These are phyloP conservation scores for Erigeron philadelphicus DNA, from an alignment of 140 eudicot species.

Conservation along the genomic window DNA sequence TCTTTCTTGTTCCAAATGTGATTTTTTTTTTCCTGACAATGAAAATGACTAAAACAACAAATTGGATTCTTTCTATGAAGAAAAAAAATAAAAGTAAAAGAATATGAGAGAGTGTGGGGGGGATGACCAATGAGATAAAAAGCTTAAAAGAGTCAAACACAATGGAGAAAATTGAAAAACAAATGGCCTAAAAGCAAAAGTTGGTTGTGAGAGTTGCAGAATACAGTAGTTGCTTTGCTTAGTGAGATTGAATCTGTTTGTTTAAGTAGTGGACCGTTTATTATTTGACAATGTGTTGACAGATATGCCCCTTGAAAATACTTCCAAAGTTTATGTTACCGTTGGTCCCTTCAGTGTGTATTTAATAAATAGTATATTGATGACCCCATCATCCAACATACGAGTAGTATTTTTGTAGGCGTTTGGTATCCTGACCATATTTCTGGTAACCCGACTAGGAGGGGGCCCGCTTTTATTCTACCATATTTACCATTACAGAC, in stretches of 20 bases:
- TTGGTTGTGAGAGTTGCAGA: constrained; percentile 35
- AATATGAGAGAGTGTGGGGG: constrained; percentile 5
- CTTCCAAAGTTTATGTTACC: constrained; percentile 87
- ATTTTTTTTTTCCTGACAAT: constrained; percentile 5
- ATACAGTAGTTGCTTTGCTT: constrained; percentile 14
- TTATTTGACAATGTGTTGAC: constrained; percentile 25
- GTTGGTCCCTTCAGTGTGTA: constrained; percentile 44
- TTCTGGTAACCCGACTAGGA: no score
- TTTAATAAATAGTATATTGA: constrained; percentile 19
- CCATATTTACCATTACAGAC: no score
- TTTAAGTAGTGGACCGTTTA: constrained; percentile 44
- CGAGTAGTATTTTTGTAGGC: neutral
- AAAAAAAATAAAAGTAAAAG: constrained; percentile 19
- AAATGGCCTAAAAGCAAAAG: constrained; percentile 39
- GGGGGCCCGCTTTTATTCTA: no score
- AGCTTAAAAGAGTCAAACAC: constrained; percentile 30
- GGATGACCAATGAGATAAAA: constrained; percentile 23
- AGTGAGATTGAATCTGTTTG: constrained; percentile 47
- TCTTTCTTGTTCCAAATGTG: constrained; percentile 23
- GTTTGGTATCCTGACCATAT: no score
- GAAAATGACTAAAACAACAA: constrained; percentile 23
- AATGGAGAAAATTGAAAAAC: constrained; percentile 30
- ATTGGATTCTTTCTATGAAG: constrained; percentile 25
- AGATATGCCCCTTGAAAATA: constrained; percentile 66
- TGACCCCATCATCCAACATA: constrained; percentile 17